Base-by-base conservation (phyloP, 1,284 basidiomycete species). In the Dichomitus squalens region DNA sequence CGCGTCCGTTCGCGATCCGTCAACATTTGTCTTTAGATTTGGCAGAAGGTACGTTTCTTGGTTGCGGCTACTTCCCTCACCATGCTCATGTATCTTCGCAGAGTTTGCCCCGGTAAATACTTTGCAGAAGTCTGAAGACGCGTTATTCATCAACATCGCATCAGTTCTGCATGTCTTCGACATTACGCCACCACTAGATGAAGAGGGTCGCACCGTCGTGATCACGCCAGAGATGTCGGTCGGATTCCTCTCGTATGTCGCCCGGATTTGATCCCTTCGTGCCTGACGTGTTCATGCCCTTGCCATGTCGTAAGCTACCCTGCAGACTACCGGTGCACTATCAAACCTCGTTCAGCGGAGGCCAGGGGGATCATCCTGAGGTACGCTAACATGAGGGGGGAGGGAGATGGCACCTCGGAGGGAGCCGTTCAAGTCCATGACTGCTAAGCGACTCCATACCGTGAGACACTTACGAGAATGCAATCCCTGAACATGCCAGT, bases 1-100 rank as follows among this genome's bases (percentile, higher is more conserved):
- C 52, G 25, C 55, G 4, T 25, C 31, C 4, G 12, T 40, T 16
- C 43, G 52, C 27, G 56, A 58, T n/a, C 50, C 56, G 11, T 14
- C 16, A 38, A 34, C 43, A n/a, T 48, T 36, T 31, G 39, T 36
- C 2, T 58, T 58, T 31, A 52, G 59, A 1, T 52, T 57, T 44
- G 59, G 59, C 14, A 39, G 56, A 33, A 52, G 51, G 55, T 52
- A 5, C 14, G 59, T 46, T 12, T 23, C 18, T n/a, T n/a, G n/a
- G n/a, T n/a, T n/a, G n/a, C n/a, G n/a, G n/a, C n/a, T n/a, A n/a
- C n/a, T n/a, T n/a, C n/a, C n/a, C n/a, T n/a, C n/a, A n/a, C n/a
- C n/a, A n/a, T n/a, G n/a, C n/a, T n/a, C n/a, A n/a, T n/a, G n/a
- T n/a, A n/a, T n/a, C n/a, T n/a, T n/a, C n/a, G n/a, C 44, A 47